Evolutionary conservation across 495 filamentous ascomycete species (phyloP), one percentile per base, ranked within the genome.

Genomic region (Penicillium simplicissimum): DNA sequence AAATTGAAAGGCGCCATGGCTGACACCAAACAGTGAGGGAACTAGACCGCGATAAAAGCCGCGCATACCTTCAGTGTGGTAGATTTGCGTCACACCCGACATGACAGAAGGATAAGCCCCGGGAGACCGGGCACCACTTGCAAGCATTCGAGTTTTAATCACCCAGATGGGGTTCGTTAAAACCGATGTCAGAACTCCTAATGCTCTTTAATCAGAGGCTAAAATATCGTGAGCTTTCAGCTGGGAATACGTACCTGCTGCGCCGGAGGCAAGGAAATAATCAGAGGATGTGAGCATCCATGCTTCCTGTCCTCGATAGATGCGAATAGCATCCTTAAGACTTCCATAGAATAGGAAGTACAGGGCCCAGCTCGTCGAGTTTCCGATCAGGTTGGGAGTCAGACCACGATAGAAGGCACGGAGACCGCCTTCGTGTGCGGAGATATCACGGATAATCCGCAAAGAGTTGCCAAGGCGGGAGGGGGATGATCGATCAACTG

Each of bases 161-260:
- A 99, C 95, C 95, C 95, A 99, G 69, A 99, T 89, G 5, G 95
- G 95, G 71, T 99, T 99, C 52, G 96, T 98, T 61, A 90, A 78
- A 28, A 93, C 71, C 37, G 91, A 89, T 6, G 92, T 94, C 19
- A 90, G 67, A 34, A 82, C 70, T n/a, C 87, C 87, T 85, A 35
- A 4, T 17, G 11, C 8, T n/a, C 28, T 6, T n/a, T 54, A 4
- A 37, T 38, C 17, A 43, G 35, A 55, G 6, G 13, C 34, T 19
- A 19, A 56, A 48, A 11, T 21, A 11, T 40, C 10, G n/a, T 37
- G 3, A 11, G 9, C 43, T 21, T 21, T 28, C 31, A n/a, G 52
- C 37, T 17, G 45, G 5, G 17, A 38, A 48, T 19, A 36, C 65
- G 42, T 75, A 83, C 92, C 92, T 57, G 92, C 90, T 49, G 82